These are phyloP conservation scores for Acer yangbiense DNA, from an alignment of 345 rosid species.

Conservation along the genomic window DNA sequence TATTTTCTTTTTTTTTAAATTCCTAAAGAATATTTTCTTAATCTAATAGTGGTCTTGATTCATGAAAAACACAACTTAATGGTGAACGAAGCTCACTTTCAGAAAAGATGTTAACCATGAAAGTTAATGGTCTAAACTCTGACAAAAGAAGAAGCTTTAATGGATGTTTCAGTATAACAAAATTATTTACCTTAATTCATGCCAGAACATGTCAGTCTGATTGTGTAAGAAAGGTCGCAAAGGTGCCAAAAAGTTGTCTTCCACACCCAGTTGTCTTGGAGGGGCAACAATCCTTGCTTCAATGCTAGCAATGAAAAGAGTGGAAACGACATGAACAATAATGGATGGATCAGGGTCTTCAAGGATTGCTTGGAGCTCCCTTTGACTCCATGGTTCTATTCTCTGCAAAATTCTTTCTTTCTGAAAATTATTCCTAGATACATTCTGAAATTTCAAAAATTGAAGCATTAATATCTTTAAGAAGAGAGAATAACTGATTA, in stretches of 20 bases:
- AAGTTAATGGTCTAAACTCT: too few relatives aligned
- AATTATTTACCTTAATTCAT: constrained; percentile 59
- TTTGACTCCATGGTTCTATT: constrained; percentile 69
- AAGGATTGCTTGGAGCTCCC: constrained; percentile 72
- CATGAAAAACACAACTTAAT: background rate
- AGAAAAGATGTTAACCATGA: too few relatives aligned
- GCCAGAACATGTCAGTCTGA: constrained; percentile 60
- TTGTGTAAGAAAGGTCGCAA: constrained; percentile 48
- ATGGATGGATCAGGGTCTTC: constrained; percentile 73
- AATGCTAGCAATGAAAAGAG: constrained; percentile 48
- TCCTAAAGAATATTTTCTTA: constrained; percentile 30
- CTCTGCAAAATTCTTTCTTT: constrained; percentile 43
- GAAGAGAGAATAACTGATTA: too few relatives aligned
- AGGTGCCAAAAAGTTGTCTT: constrained; percentile 38
- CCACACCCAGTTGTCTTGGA: constrained; percentile 22
- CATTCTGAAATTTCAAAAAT: constrained; percentile 29
- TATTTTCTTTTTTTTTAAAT: too few relatives aligned
- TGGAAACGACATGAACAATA: constrained; percentile 65
- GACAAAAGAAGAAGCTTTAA: too few relatives aligned
- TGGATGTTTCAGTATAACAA: background rate
- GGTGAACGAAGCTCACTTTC: too few relatives aligned
- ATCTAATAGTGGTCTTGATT: constrained; percentile 8
- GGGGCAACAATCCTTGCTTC: constrained; percentile 34
- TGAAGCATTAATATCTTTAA: too few relatives aligned
- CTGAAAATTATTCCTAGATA: constrained; percentile 26